phyloP scores from a whole-genome alignment of 306 rosid species.

The Medicago arabica region DNA sequence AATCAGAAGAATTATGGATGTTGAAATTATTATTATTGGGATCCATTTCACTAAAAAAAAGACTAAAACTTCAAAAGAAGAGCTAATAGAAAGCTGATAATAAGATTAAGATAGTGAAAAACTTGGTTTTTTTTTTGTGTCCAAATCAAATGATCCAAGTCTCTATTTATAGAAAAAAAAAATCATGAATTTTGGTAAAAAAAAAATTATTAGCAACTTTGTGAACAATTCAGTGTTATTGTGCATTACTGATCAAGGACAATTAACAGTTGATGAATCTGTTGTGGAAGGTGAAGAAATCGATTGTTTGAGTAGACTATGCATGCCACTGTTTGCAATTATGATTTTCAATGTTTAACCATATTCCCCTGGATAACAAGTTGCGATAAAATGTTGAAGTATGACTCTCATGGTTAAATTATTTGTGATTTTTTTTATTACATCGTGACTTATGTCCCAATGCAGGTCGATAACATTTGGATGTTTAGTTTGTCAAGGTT shows the following conservation, averaged over 20 bases:
- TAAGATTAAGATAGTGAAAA: too few relatives aligned
- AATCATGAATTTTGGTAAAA: too few relatives aligned
- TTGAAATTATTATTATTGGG: too few relatives aligned
- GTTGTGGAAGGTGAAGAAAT: conserved; percentile 63
- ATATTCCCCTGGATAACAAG: conserved; percentile 23
- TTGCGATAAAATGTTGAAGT: conserved; percentile 23
- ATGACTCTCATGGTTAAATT: conserved; percentile 27
- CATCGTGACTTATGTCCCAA: conserved; percentile 15
- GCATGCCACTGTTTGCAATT: conserved; percentile 23
- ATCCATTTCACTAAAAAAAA: too few relatives aligned
- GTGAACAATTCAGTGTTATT: conserved; percentile 81
- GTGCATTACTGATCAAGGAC: conserved; percentile 67
- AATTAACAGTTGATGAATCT: conserved; percentile 57
- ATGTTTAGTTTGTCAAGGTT: conserved; percentile 21
- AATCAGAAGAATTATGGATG: too few relatives aligned
- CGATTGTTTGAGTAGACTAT: conserved; percentile 33
- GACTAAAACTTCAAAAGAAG: too few relatives aligned
- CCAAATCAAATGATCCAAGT: too few relatives aligned
- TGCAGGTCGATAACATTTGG: conserved; percentile 23
- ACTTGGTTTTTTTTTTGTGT: too few relatives aligned
- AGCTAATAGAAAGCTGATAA: too few relatives aligned
- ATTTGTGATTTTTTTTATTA: conserved; percentile 1
- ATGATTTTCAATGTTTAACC: conserved; percentile 40
- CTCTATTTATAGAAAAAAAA: too few relatives aligned
- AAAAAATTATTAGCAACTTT: too few relatives aligned